Base-by-base conservation (phyloP, 306 rosid genomes). In the Fragaria ananassa region DNA sequence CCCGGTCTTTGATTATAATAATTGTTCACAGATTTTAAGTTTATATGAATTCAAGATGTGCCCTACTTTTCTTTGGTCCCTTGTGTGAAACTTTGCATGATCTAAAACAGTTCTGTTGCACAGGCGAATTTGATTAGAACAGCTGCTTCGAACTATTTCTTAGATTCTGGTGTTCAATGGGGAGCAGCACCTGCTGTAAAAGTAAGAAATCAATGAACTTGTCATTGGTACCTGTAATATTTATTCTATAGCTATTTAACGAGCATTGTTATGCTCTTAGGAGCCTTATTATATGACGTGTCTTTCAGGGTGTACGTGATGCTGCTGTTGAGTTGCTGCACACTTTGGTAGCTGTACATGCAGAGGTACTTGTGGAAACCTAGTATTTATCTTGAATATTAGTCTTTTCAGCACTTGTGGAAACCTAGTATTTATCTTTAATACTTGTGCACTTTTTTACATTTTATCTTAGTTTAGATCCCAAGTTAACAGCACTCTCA, bases 151-250 rank as follows among this genome's bases (percentile, higher is more conserved):
- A 92, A 90, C 86, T 96, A 92, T 87, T 79, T 96, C 81, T 77
- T 96, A 88, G 93, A 91, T 82, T 89, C 99, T 74, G 93, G 99
- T 58, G 80, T 96, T 83, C 93, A 87, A 51, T 96, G 99, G 99
- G 98, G 99, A 79, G 90, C 97, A 70, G 97, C 98, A 49, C 96
- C 99, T 73, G 91, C 96, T 76, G 89, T 92, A 69, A 96, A 96
- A 83, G 99, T 95, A 78, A 85, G 97, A 80, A 76, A 56, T 79
- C 71, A 78, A 65, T 70, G 71, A 76, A 65, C 42, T 74, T 76
- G 74, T 45, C 65, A 46, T 23, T 78, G 78, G 62, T 74, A 71
- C 53, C 76, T 60, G 69, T 58, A 51, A 23, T 67, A 39, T 47
- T 35, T 76, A 64, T 78, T 37, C 53, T 63, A 75, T 68, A 71